Base-by-base conservation (phyloP, 371 early-diverging fungal species). In the Dichotomocladium elegans region DNA sequence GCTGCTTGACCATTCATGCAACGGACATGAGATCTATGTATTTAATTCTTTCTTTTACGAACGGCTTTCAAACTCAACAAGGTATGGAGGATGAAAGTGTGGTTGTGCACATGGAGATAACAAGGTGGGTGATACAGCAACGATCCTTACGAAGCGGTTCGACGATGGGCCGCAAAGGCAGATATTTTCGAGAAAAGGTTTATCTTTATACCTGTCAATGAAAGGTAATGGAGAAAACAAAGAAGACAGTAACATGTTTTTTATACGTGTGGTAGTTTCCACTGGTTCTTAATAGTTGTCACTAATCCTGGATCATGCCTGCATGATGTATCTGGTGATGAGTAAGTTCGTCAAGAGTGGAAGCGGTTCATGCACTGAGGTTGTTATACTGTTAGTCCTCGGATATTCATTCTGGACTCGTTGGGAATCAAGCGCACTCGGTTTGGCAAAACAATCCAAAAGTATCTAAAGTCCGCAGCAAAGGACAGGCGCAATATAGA, bases 251-350 rank as follows among this genome's bases (percentile, higher is more conserved):
- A n/a, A n/a, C n/a, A n/a, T n/a, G n/a, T 21, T 41, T 8, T 5
- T 28, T 17, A 5, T 51, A 5, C 4, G 22, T 17, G 10, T 43
- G 10, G n/a, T 46, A 74, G 74, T 29, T 44, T 79, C 48, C 89
- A 88, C 48, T 88, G 89, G 89, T 85, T 85, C 60, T 61, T 85
- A 1, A 80, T 78, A 11, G 63, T 88, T n/a, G 72, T 88, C n/a
- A 70, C 64, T 58, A 80, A 88, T 51, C 78, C 82, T 1, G 60
- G 49, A 14, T 11, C 28, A 41, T 54, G 54, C 25, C 44, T 54
- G n/a, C n/a, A n/a, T n/a, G n/a, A n/a, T n/a, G n/a, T n/a, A n/a
- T n/a, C n/a, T n/a, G n/a, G n/a, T n/a, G n/a, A n/a, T n/a, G n/a
- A n/a, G n/a, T n/a, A n/a, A n/a, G n/a, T n/a, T n/a, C n/a, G n/a